A percentile compares a stretch with the other conserved stretches of the same genome.
phyloP scores from a whole-genome alignment of 371 early-diverging fungal species.

The Sporodiniella umbellata region DNA sequence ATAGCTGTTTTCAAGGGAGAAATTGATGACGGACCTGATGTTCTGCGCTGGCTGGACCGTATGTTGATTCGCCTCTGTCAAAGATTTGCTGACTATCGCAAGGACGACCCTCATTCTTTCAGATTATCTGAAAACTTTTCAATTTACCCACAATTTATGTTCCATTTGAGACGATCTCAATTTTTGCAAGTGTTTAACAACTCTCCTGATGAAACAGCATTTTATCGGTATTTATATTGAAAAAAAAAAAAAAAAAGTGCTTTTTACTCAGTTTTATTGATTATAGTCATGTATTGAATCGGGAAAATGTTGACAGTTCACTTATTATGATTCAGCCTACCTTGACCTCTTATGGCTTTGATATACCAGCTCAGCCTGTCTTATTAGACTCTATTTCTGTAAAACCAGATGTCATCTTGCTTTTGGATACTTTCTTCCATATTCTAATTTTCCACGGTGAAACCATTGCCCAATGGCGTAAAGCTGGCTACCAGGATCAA shows the following conservation, averaged over 20 bases:
- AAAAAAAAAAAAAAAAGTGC: too few species aligned
- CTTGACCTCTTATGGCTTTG: constrained; percentile 91
- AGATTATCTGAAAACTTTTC: constrained; percentile 93
- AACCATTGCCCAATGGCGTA: constrained; percentile 67
- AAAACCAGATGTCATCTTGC: constrained; percentile 94
- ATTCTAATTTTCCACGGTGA: constrained; percentile 48
- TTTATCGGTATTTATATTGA: constrained; percentile 60
- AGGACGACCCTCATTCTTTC: constrained; percentile 95
- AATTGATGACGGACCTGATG: constrained; percentile 98
- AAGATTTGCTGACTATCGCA: constrained; percentile 94
- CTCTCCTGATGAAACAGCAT: constrained; percentile 99
- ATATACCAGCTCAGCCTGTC: constrained; percentile 91
- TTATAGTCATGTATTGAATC: constrained; percentile 83
- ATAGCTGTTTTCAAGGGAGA: constrained; percentile 97
- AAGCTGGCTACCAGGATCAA: constrained; percentile 50
- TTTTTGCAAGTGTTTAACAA: constrained; percentile 99
- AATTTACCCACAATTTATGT: constrained; percentile 99
- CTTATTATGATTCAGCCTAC: constrained; percentile 99
- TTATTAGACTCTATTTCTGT: constrained; percentile 98
- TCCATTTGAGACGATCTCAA: constrained; percentile 97
- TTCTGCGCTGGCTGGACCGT: constrained; percentile 98
- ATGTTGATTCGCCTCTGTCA: constrained; percentile 98
- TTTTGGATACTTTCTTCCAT: constrained; percentile 93
- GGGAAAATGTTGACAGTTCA: constrained; percentile 94
- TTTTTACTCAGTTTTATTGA: too few species aligned